Percentiles rank a stretch among this genome's conserved stretches.
Evolutionary conservation across 495 filamentous ascomycete species (phyloP).

Genomic region (Penicillium cosmopolitanum): DNA sequence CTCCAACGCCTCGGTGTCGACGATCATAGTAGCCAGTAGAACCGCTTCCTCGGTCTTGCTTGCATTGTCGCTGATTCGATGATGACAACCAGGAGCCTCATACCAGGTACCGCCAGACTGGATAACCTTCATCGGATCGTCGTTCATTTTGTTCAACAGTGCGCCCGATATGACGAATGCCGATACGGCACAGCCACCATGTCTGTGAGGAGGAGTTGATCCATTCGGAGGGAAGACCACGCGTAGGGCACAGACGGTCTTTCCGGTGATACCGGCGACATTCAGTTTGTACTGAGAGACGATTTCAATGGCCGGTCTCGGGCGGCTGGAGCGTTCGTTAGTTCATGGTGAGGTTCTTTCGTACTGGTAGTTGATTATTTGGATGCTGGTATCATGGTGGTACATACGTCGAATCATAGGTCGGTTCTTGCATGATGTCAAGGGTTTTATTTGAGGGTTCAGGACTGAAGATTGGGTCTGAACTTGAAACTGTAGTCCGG

Average conservation of each 20-base stretch:
- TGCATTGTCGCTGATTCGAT: slow-evolving; percentile 44
- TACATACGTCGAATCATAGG: slow-evolving; percentile 23
- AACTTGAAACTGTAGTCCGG: no score
- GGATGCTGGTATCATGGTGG: no score
- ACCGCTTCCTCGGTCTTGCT: slow-evolving; percentile 37
- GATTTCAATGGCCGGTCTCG: slow-evolving; percentile 31
- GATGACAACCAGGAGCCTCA: slow-evolving; percentile 50
- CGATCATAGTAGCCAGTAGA: slow-evolving; percentile 35
- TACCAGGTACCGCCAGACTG: slow-evolving; percentile 38
- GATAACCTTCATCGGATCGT: slow-evolving; percentile 32
- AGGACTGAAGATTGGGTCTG: no score
- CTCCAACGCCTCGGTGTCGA: slow-evolving; percentile 38
- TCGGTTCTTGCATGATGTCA: slow-evolving; percentile 5
- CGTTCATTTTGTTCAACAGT: slow-evolving; percentile 48
- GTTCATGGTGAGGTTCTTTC: background rate
- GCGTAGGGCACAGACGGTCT: slow-evolving; percentile 35
- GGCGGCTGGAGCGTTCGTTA: slow-evolving; percentile 23
- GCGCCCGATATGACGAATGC: slow-evolving; percentile 39
- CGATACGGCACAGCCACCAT: slow-evolving; percentile 39
- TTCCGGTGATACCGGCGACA: slow-evolving; percentile 37
- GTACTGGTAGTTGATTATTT: background rate
- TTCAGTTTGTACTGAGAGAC: slow-evolving; percentile 30
- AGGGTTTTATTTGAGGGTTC: no score
- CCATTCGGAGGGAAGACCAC: slow-evolving; percentile 43
- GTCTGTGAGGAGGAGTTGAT: slow-evolving; percentile 47